These are phyloP conservation scores for Amoeboaphelidium protococcarum DNA, from an alignment of 371 early-diverging fungal species.

Conservation along the genomic window DNA sequence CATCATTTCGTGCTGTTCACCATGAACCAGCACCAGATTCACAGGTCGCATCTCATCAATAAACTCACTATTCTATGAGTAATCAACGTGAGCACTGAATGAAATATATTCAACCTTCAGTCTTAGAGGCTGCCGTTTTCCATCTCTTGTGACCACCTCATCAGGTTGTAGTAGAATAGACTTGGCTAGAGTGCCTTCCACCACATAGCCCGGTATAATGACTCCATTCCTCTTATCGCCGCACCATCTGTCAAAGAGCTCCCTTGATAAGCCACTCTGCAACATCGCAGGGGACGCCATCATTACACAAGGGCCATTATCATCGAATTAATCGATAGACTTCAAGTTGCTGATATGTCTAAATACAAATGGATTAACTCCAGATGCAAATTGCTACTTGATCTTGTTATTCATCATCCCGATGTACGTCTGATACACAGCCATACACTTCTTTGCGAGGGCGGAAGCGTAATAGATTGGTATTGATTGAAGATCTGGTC, in stretches of 20 bases:
- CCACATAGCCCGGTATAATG: conserved; percentile 96
- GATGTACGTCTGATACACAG: conserved; percentile 96
- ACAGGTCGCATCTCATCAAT: conserved; percentile 88
- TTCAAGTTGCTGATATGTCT: conserved; percentile 85
- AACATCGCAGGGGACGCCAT: conserved; percentile 99
- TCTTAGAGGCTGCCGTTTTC: conserved; percentile 60
- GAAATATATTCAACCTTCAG: conserved; percentile 94
- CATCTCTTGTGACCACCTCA: conserved; percentile 61
- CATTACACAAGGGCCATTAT: conserved; percentile 97
- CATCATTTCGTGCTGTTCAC: conserved; percentile 96
- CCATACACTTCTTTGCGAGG: conserved; percentile 94
- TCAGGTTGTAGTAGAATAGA: conserved; percentile 83
- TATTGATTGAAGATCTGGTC: conserved; percentile 76
- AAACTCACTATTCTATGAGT: conserved; percentile 90
- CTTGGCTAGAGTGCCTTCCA: conserved; percentile 95
- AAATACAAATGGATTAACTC: conserved; percentile 93
- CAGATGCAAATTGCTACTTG: conserved; percentile 64
- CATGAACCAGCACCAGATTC: conserved; percentile 96
- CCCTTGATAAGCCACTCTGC: conserved; percentile 93
- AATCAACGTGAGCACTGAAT: conserved; percentile 99
- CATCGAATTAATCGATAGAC: conserved; percentile 82
- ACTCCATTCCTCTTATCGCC: conserved; percentile 82
- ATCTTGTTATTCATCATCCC: conserved; percentile 99
- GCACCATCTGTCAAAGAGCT: conserved; percentile 96
- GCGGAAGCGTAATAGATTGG: conserved; percentile 97